Percentiles rank a stretch among this genome's conserved stretches.
Conservation (phyloP, 2,329 filamentous ascomycete genomes). For the Dryadomyces quercus-mongolicae region DNA sequence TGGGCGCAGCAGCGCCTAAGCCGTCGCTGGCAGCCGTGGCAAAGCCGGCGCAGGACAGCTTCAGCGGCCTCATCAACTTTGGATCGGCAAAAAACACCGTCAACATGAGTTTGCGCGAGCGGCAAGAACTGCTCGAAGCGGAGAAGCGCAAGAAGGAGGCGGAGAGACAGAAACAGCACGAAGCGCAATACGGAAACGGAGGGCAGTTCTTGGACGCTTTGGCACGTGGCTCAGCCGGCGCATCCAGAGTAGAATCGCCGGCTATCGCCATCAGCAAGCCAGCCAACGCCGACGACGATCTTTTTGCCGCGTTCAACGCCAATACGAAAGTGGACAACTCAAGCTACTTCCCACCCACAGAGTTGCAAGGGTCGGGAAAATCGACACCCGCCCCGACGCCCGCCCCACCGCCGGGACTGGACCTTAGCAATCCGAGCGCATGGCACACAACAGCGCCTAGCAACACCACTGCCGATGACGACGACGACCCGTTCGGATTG, state of each 20-base stretch:
- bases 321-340: conserved; percentile 56
- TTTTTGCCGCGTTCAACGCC: conserved; percentile 56
- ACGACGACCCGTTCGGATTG: conserved; percentile 84
- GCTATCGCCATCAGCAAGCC: conserved; percentile 13
- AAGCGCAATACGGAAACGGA: conserved; percentile 65
- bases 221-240: conserved; percentile 37
- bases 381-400: conserved; percentile 34
- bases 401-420: conserved; percentile 26
- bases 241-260: conserved; percentile 34
- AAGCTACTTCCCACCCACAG: conserved; percentile 49
- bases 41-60: conserved; percentile 56
- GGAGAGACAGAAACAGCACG: conserved; percentile 57
- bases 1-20: conserved; percentile 19
- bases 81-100: conserved; percentile 43
- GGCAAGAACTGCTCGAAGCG: conserved; percentile 54
- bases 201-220: conserved; percentile 66
- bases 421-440: conserved; percentile 41
- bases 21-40: conserved; percentile 18
- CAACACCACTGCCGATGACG: conserved; percentile 31
- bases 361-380: conserved; percentile 24
- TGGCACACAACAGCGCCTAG: conserved; percentile 29
- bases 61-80: conserved; percentile 62
- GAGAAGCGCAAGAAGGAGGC: conserved; percentile 63
- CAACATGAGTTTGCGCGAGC: conserved; percentile 67
- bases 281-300: conserved; percentile 41